Conservation (phyloP, 495 filamentous ascomycete genomes). For the Talaromyces adpressus region DNA sequence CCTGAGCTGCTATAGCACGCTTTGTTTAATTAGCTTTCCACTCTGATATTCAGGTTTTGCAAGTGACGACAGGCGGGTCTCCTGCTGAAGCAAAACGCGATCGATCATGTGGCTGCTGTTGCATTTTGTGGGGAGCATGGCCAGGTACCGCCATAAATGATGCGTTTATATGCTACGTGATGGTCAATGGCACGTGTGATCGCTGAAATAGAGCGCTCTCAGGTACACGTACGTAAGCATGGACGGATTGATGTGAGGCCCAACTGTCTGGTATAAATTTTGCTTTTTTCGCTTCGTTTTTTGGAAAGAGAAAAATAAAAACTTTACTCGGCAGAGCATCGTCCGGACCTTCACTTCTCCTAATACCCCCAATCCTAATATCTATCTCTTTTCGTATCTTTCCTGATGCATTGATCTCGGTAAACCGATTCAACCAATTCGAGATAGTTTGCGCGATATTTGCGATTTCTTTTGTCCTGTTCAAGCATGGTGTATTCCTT, state of each 20-base stretch:
- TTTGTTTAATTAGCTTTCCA: neutral
- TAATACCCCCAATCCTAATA: neutral
- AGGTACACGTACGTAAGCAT: slow-evolving; percentile 4
- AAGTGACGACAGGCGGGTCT: slow-evolving; percentile 6
- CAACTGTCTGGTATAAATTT: slow-evolving; percentile 1
- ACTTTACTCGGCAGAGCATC: slow-evolving; percentile 2
- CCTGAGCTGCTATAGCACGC: neutral
- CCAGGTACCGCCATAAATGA: slow-evolving; percentile 1
- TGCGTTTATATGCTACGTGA: neutral
- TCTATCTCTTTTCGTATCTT: neutral
- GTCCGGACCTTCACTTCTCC: neutral
- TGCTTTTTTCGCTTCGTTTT: slow-evolving; percentile 1
- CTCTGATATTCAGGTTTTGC: neutral
- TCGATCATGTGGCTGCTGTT: slow-evolving; percentile 10
- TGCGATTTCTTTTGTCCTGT: neutral
- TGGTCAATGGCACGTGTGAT: slow-evolving; percentile 7
- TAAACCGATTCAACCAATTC: neutral
- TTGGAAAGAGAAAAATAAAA: neutral
- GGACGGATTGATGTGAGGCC: neutral
- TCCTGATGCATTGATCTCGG: slow-evolving; percentile 1
- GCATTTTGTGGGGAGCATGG: slow-evolving; percentile 8
- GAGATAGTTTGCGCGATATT: neutral
- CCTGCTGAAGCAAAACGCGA: neutral
- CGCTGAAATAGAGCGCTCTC: neutral
- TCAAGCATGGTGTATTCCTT: slow-evolving; percentile 10